These are phyloP conservation scores for Lagenidium sp. DNA, from an alignment of 352 stramenopile genomes.

Conservation along the genomic window DNA sequence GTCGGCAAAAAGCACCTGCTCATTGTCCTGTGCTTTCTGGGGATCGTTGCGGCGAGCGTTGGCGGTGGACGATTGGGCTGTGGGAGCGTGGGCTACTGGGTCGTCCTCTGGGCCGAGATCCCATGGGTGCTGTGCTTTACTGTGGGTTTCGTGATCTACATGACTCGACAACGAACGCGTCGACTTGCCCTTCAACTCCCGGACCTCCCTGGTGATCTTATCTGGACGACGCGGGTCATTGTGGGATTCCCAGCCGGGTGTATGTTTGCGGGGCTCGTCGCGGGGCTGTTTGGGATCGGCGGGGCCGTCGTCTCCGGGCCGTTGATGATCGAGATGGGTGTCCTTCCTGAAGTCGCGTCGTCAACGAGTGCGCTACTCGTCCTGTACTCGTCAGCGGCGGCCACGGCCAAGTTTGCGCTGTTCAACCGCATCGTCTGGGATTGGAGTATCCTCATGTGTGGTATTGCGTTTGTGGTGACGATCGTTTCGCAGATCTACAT, in stretches of 20 bases:
- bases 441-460: neutral
- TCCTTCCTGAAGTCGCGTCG: slow-evolving; percentile 82
- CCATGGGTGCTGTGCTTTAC: slow-evolving; percentile 29
- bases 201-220: slow-evolving; percentile 90
- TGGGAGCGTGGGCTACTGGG: slow-evolving; percentile 81
- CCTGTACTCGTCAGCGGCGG: slow-evolving; percentile 88
- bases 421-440: slow-evolving; percentile 1
- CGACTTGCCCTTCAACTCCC: slow-evolving; percentile 45
- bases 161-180: slow-evolving; percentile 34
- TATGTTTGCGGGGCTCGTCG: slow-evolving; percentile 30
- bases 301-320: slow-evolving; percentile 94
- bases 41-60: slow-evolving; percentile 12
- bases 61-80: slow-evolving; percentile 6
- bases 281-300: slow-evolving; percentile 42
- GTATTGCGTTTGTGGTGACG: neutral
- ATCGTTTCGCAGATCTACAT: neutral
- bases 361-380: slow-evolving; percentile 91
- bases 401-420: slow-evolving; percentile 79
- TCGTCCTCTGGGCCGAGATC: slow-evolving; percentile 26
- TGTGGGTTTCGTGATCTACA: slow-evolving; percentile 49
- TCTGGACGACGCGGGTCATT: slow-evolving; percentile 86
- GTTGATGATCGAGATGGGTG: slow-evolving; percentile 97
- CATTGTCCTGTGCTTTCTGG: slow-evolving; percentile 8
- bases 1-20: slow-evolving; percentile 10
- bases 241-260: slow-evolving; percentile 27